Evolutionary conservation across 2,329 filamentous ascomycete genomes (phyloP).

Genomic region (Cladophialophora carrionii): DNA sequence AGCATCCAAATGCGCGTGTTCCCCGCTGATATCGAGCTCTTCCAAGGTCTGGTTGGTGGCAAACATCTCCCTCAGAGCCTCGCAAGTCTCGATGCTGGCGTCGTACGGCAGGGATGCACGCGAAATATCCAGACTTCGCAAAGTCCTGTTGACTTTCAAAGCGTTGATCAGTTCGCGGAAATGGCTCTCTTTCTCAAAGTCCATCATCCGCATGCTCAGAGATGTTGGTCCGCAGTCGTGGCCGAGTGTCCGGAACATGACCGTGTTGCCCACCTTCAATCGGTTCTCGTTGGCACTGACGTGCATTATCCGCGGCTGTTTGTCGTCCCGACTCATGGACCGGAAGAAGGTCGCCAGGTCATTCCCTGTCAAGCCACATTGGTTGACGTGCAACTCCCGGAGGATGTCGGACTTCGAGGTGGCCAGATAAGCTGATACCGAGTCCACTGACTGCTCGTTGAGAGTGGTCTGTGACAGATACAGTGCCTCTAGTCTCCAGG

Average conservation of each 20-base stretch:
- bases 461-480: conserved; percentile 65
- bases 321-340: conserved; percentile 60
- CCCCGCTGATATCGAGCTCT: conserved; percentile 71
- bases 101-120: conserved; percentile 71
- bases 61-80: conserved; percentile 65
- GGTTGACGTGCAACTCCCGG: conserved; percentile 65
- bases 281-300: conserved; percentile 68
- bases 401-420: conserved; percentile 64
- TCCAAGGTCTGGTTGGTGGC: conserved; percentile 68
- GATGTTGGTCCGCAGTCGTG: conserved; percentile 63
- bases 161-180: conserved; percentile 67
- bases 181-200: conserved; percentile 67
- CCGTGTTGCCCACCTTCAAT: conserved; percentile 49
- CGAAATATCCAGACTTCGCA: conserved; percentile 69
- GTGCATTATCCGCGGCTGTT: conserved; percentile 61
- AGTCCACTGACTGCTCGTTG: conserved; percentile 67
- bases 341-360: conserved; percentile 68
- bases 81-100: conserved; percentile 68
- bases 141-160: conserved; percentile 63
- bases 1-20: conserved; percentile 71
- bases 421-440: conserved; percentile 66
- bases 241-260: conserved; percentile 50
- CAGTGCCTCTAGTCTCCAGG: conserved; percentile 69
- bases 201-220: conserved; percentile 68
- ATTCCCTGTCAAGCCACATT: conserved; percentile 66